Conservation (phyloP, 768 basidiomycete genomes). For the Leccinellum luteum region DNA sequence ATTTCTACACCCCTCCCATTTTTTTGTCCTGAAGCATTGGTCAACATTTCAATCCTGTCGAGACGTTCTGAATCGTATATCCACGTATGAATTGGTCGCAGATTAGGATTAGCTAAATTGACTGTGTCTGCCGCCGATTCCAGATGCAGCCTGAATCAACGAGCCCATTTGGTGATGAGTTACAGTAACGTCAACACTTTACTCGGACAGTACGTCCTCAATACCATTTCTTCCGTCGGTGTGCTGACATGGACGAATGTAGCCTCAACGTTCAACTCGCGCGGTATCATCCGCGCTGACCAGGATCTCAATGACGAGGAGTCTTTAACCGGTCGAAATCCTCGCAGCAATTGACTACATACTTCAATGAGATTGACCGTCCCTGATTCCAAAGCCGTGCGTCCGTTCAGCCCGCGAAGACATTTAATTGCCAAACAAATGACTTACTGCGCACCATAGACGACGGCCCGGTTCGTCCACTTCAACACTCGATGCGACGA, state of each 20-base stretch:
- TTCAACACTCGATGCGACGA: conserved; percentile 4
- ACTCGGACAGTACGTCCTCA: conserved; percentile 22
- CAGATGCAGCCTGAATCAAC: too few relatives aligned
- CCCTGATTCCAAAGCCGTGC: conserved; percentile 14
- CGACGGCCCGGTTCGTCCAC: conserved; percentile 11
- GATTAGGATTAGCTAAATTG: too few relatives aligned
- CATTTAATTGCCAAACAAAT: not conserved
- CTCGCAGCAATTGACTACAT: not conserved
- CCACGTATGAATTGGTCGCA: too few relatives aligned
- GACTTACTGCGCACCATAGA: conserved; percentile 5
- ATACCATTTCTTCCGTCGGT: not conserved
- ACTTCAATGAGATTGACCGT: conserved; percentile 13
- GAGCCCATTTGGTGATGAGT: too few relatives aligned
- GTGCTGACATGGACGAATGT: not conserved
- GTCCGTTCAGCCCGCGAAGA: not conserved
- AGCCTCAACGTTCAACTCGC: conserved; percentile 32
- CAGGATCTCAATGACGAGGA: conserved; percentile 28
- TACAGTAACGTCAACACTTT: conserved; percentile 29
- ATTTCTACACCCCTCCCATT: too few relatives aligned
- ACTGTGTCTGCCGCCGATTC: too few relatives aligned
- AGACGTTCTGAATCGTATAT: too few relatives aligned
- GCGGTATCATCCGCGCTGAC: conserved; percentile 15
- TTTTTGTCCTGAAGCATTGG: too few relatives aligned
- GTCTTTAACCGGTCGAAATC: conserved; percentile 7
- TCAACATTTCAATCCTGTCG: too few relatives aligned